Evolutionary conservation across 441 rosid genomes (phyloP), one percentile per base, ranked within the genome.

Genomic region (Brassica hybrid): DNA sequence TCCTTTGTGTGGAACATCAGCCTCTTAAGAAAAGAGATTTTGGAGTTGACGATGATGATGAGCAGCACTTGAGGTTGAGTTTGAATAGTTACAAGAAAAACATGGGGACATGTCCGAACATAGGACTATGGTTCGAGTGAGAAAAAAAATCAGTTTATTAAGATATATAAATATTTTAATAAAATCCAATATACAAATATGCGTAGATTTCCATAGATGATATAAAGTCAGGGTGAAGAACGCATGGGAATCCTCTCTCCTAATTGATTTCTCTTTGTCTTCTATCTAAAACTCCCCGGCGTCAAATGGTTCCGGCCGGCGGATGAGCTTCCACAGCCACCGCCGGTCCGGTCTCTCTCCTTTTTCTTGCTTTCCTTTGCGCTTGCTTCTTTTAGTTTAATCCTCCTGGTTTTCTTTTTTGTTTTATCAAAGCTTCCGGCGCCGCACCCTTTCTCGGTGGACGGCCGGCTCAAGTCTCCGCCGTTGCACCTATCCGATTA

Each of bases 1-100:
- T 82, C 27, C 73, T 62, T 69, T 64, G 77, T 59, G 79, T 81
- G 11, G 89, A 86, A 76, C 85, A 83, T 69, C 88, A 85, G 54
- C 70, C 71, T 32, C 79, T 74, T 19, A 87, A 82, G 77, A 88
- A 74, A 59, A 79, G 54, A 5, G 58, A 60, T 32, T 74, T 74
- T 64, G 82, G 61, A 54, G 71, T 54, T 74, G 70, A 52, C 63
- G 78, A 79, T 25, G 78, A 73, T 41, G 78, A 74, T 60, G 77
- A 73, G 14, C 66, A 74, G 12, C 70, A 74, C 67, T 70, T 79
- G 82, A 79, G 9, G 73, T 21, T 79, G 56, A 79, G 75, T 74
- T 74, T 79, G 74, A 73, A 68, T 68, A 62, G 52, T 73, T 67
- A 67, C 71, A 62, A 73, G 50, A 68, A 62, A 73, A 74, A 79